Evolutionary conservation across 2,329 filamentous ascomycete species (phyloP).

Genomic region (Penicillium sp.): DNA sequence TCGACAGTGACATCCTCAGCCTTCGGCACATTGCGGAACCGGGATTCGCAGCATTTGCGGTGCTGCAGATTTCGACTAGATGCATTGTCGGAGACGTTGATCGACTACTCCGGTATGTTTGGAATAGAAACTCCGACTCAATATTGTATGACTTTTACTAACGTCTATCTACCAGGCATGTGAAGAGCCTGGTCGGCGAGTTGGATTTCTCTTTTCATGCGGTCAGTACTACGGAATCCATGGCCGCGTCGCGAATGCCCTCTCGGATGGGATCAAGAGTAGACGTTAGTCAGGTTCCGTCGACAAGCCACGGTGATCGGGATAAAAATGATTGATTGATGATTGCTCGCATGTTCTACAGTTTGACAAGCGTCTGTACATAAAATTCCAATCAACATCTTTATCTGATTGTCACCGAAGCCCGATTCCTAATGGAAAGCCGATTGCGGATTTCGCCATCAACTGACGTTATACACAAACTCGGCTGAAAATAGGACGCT

Average conservation of each 20-base stretch:
- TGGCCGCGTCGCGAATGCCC: slow-evolving; percentile 23
- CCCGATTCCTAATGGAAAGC: not conserved
- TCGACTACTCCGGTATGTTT: slow-evolving; percentile 55
- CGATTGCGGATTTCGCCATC: not conserved
- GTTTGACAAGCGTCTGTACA: not conserved
- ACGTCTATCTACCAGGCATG: slow-evolving; percentile 42
- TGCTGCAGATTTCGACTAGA: slow-evolving; percentile 70
- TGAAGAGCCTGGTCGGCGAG: slow-evolving; percentile 70
- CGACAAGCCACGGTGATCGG: slow-evolving; percentile 25
- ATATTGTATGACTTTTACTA: not conserved
- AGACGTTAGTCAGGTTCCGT: slow-evolving; percentile 23
- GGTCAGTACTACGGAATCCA: slow-evolving; percentile 41
- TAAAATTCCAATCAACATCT: not conserved
- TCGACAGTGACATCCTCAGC: slow-evolving; percentile 64
- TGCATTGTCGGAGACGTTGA: slow-evolving; percentile 71
- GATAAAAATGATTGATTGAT: slow-evolving; percentile 30
- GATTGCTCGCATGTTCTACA: not conserved
- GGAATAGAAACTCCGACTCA: not conserved
- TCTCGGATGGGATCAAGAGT: slow-evolving; percentile 26
- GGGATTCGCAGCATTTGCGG: slow-evolving; percentile 74
- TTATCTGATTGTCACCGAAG: not conserved
- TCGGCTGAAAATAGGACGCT: not conserved
- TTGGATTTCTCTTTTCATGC: slow-evolving; percentile 72
- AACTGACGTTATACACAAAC: not conserved
- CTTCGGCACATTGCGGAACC: slow-evolving; percentile 68